Evolutionary conservation across 2,329 filamentous ascomycete species (phyloP), one percentile per base, ranked within the genome.

Genomic region (Penicillium verrucosum): DNA sequence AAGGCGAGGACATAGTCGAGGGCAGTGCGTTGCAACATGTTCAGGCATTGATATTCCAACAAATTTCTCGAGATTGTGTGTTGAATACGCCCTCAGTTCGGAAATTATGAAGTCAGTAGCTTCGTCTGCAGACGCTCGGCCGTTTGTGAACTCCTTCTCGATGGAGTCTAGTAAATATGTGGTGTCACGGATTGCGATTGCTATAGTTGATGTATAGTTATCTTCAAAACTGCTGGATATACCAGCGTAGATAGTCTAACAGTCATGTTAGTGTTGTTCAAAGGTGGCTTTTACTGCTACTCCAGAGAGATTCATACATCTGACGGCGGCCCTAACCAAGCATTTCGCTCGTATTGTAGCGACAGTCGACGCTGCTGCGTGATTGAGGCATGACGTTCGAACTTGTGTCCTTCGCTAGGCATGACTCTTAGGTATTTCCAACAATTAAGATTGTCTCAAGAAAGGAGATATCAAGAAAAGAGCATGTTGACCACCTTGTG

Each of bases 121-220:
- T 54, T 82, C 78, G 18, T 78, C 69, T 34, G 73, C 71, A 50
- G 59, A 44, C 7, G 70, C 68, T 43, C 78, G 73, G 9, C 77
- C 73, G 11, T 81, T 69, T 21, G 76, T 68, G 44, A 89, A 76
- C n/a, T 81, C 76, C 62, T 85, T 81, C 61, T 89, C 81, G 5
- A 83, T 82, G 67, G 88, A 92, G 70, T 92, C 89, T 43, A 90
- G 78, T 23, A 89, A 83, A 68, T 92, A 92, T 4, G 87, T 86
- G 6, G 85, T 84, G 68, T 92, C 89, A 60, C 90, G 88, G 60
- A 89, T 82, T 4, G 87, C 88, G 47, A 92, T 77, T 14, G 87
- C 85, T 25, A 90, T 78, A 5, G 82, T 81, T 11, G 85, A 78
- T 1, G 80, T 80, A 50, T 78, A 76, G 38, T 73, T 61, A 5